Evolutionary conservation across 345 rosid species (phyloP), one percentile per base, ranked within the genome.

Genomic region (Citrus inodora): DNA sequence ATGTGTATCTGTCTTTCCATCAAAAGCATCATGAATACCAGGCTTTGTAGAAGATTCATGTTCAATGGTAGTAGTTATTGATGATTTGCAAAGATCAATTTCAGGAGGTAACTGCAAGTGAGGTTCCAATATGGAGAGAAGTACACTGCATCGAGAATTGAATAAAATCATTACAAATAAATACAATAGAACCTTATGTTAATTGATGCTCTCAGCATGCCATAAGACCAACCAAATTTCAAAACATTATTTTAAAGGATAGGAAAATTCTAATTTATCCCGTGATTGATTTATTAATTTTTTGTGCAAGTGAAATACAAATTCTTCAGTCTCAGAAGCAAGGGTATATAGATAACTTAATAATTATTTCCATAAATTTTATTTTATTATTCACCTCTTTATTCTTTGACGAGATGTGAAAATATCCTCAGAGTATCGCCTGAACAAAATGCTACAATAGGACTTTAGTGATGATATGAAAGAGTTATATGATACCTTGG

Each of bases 61-160:
- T 70, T 87, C 93, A 78, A 66, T 64, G 78, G 67, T 79, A 71
- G 80, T 78, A 66, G 81, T 76, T 42, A 75, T 76, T 75, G 89
- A 76, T 80, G 87, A 82, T 77, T 85, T 93, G 87, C 94, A 88
- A 68, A 84, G 84, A 83, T 91, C 97, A 88, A 93, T 89, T 79
- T 90, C 89, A 55, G 95, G 86, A 74, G 97, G 95, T 67, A 93
- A 86, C 78, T 87, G 88, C 85, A 93, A 81, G 67, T 78, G 91
- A 75, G 97, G 94, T 81, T 89, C 94, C 89, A 93, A 80, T 83
- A 91, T 84, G 40, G 92, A 90, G 80, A 93, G 94, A 80, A 93
- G 93, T 71, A 91, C 95, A 83, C 97, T 93, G 93, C 87, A 84
- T 10, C 55, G 40, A 79, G 24, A 80, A 78, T 74, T 70, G 67